Percentiles rank a stretch among this genome's conserved stretches.
Conservation (phyloP, 257 asterid genomes). For the Buddleja alternifolia region DNA sequence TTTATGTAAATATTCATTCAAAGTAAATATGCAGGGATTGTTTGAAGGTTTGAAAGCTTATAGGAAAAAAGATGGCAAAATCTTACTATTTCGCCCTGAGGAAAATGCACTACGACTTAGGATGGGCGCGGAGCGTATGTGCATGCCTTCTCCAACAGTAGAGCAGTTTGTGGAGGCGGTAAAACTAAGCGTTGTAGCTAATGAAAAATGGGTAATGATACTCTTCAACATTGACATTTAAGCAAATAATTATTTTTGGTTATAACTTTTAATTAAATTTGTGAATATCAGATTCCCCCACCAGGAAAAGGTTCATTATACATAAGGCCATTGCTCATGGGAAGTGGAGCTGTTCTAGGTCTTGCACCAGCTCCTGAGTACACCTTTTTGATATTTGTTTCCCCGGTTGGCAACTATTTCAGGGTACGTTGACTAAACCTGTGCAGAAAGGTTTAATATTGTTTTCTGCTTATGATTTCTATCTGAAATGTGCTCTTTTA, state of each 20-base stretch:
- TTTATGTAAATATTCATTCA: background rate
- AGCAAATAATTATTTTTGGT: background rate
- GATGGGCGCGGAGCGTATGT: constrained; percentile 85
- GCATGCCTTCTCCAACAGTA: constrained; percentile 80
- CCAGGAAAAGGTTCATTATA: constrained; percentile 75
- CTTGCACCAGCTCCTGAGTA: constrained; percentile 82
- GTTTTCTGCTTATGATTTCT: background rate
- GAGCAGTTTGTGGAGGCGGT: constrained; percentile 76
- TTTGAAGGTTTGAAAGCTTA: constrained; percentile 83
- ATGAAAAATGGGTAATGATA: constrained; percentile 71
- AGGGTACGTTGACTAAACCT: constrained; percentile 42
- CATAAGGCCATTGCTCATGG: constrained; percentile 75
- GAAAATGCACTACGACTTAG: constrained; percentile 68
- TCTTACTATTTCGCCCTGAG: constrained; percentile 71
- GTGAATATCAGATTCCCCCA: constrained; percentile 64
- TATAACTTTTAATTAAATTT: background rate
- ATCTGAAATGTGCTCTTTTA: background rate
- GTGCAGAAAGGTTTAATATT: background rate
- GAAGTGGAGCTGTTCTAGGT: constrained; percentile 80
- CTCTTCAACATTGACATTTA: constrained; percentile 4
- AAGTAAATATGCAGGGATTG: constrained; percentile 51
- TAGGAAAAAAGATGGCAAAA: constrained; percentile 57
- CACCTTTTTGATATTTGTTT: constrained; percentile 64
- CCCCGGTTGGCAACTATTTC: constrained; percentile 77
- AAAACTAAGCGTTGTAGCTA: constrained; percentile 63